Percentiles rank a stretch among this genome's conserved stretches.
Conservation (phyloP, 1,139 yeast genomes). For the Geotrichum bryndzae region DNA sequence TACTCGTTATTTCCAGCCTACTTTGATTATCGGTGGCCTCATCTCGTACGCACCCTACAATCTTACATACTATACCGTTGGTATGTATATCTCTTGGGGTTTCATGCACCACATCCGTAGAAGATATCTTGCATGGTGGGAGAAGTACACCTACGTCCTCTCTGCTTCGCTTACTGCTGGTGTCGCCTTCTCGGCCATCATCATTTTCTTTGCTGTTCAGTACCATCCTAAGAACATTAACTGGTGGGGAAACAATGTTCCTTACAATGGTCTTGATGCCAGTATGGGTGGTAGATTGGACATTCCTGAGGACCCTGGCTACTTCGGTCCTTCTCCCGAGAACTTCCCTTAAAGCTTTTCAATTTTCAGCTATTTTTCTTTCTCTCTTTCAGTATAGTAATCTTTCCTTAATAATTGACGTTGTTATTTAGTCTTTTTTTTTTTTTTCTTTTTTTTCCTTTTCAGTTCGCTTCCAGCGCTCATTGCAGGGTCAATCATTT, state of each 20-base stretch:
- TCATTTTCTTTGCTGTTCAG: constrained; percentile 44
- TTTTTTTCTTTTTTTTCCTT: not conserved
- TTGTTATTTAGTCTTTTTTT: not conserved
- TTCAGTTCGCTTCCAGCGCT: too few relatives aligned
- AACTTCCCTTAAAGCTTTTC: not conserved
- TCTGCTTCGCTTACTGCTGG: constrained; percentile 30
- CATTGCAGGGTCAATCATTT: too few relatives aligned
- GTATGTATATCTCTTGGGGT: constrained; percentile 50
- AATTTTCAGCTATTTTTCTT: not conserved
- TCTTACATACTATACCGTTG: constrained; percentile 46
- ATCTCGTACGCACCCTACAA: constrained; percentile 45
- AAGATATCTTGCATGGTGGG: constrained; percentile 49
- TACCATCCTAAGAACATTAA: constrained; percentile 35
- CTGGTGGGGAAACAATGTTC: constrained; percentile 55
- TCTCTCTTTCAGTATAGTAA: not conserved
- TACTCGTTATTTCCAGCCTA: constrained; percentile 38
- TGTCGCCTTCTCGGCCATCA: constrained; percentile 48
- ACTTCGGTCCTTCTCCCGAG: constrained; percentile 39
- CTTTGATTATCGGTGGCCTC: constrained; percentile 47
- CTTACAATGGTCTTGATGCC: constrained; percentile 42
- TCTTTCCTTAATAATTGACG: not conserved
- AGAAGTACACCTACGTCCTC: constrained; percentile 59
- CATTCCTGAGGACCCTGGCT: constrained; percentile 31
- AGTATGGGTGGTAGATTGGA: not conserved
- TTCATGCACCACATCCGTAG: constrained; percentile 46